Base-by-base conservation (phyloP, 2,329 filamentous ascomycete genomes). In the Allantophomopsis lycopodina region DNA sequence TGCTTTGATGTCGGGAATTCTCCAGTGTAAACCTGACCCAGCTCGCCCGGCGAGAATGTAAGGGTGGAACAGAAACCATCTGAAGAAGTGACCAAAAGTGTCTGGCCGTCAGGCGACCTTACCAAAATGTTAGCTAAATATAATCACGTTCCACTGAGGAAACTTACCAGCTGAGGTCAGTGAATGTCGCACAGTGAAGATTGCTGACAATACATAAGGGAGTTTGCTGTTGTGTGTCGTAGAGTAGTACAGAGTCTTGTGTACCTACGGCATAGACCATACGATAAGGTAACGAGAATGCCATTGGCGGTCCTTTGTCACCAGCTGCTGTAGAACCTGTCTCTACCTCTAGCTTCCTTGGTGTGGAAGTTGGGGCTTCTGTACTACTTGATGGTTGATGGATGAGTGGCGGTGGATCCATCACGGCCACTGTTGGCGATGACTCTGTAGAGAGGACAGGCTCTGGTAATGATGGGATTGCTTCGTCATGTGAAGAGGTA, bases 221-320 rank as follows among this genome's bases (percentile, higher is more conserved):
- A 7, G 86, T 93, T 53, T 88, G 83, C 56, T 98, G 91, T 55
- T 98, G 91, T 0, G 91, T 98, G 60, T 98, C 91, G 55, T 98
- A 98, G 16, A 98, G 71, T 34, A 95, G 67, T 4, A 98, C 84
- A 0, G 91, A 84, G 60, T 98, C 91, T 56, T 96, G 89, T 0
- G 91, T 98, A 7, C 91, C 93, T 31, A 98, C 89, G 3, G 89
- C 91, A 60, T 96, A 98, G 0, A 98, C 73, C 67, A 98, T 87
- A 18, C 91, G 80, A 58, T 98, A 96, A 1, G 87, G 83, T 35
- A 98, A 65, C 2, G 79, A 74, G 59, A 98, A 96, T 1, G 82
- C 81, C 16, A 83, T 69, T 41, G 72, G 76, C 2, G 78, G 73
- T 5, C 76, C 74, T 14, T 76, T 66, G 5, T 69, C 62, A 6